Base-by-base conservation (phyloP, 2,329 filamentous ascomycete genomes). In the Scedosporium boydii region DNA sequence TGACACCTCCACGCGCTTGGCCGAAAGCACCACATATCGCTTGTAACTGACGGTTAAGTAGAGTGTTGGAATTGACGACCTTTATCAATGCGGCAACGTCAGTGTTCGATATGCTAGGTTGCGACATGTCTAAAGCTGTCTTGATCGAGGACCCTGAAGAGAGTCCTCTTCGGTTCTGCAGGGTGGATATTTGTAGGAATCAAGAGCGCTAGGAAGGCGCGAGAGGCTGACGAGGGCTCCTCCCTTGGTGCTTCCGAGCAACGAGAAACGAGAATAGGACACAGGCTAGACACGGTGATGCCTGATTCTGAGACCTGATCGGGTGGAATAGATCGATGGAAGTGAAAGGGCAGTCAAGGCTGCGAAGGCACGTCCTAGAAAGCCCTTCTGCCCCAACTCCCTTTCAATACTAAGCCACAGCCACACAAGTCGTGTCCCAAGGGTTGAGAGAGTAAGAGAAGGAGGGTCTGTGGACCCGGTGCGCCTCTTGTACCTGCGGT, bases 1-100 rank as follows among this genome's bases (percentile, higher is more conserved):
- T 99, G 69, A 95, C 88, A 21, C 95, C 95, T 29, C 88, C 90
- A 64, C 90, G 88, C 67, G 85, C 83, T 42, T 96, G 79, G 57
- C 86, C 83, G 76, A 96, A 90, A 64, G 83, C 79, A 66, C 85
- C 83, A 70, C 93, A 89, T 67, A 98, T 87, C 60, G 81, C 81
- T 69, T 91, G 90, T 58, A 97, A 82, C 69, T 93, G 87, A 21
- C 78, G 76, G 69, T 85, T 85, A 34, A 83, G 74, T 23, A 86
- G 72, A 12, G 74, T 67, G 42, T 72, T 77, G 53, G 73, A 72
- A 64, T 80, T 74, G 16, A 80, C 74, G 62, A 77, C 74, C 64
- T 78, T 73, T 55, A 78, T 71, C 59, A 85, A 75, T 56, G 70
- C 66, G 64, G 75, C 72, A 64, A 80, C 76, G 62, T 85, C 82